Conservation (phyloP, 148 eudicot genomes). For the Rhododendron ferrugineum region DNA sequence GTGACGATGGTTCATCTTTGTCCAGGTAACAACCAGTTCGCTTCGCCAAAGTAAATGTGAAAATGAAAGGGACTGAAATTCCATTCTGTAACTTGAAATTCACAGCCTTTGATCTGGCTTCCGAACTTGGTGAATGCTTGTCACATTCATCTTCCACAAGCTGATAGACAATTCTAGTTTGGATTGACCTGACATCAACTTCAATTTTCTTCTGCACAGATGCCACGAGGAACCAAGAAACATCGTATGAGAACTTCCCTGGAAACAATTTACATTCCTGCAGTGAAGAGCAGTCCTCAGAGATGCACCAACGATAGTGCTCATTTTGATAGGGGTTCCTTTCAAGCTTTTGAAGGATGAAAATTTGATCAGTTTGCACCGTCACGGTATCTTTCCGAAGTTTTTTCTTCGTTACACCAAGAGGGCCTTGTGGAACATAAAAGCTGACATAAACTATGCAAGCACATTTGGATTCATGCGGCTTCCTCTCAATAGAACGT, state of each 20-base stretch:
- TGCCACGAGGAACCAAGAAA: slow-evolving; percentile 74
- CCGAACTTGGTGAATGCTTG: slow-evolving; percentile 15
- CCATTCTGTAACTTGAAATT: slow-evolving; percentile 61
- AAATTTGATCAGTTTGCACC: slow-evolving; percentile 52
- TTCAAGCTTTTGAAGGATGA: slow-evolving; percentile 61
- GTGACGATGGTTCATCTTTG: slow-evolving; percentile 17
- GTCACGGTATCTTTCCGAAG: slow-evolving; percentile 46
- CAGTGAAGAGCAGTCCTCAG: slow-evolving; percentile 72
- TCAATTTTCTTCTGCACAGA: slow-evolving; percentile 56
- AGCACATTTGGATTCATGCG: slow-evolving; percentile 55
- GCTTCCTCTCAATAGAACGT: slow-evolving; percentile 68
- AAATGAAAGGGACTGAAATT: slow-evolving; percentile 32
- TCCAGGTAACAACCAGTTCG: slow-evolving; percentile 14
- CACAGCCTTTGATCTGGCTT: slow-evolving; percentile 34
- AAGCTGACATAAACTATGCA: slow-evolving; percentile 64
- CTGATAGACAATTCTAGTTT: slow-evolving; percentile 61
- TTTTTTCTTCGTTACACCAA: slow-evolving; percentile 29
- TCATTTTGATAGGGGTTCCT: slow-evolving; percentile 44
- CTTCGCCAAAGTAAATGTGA: slow-evolving; percentile 37
- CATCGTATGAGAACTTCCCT: slow-evolving; percentile 60
- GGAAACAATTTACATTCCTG: slow-evolving; percentile 48
- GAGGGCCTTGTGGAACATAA: slow-evolving; percentile 44
- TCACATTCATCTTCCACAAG: slow-evolving; percentile 41
- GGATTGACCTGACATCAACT: slow-evolving; percentile 55
- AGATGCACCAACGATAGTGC: slow-evolving; percentile 60